phyloP scores from a whole-genome alignment of 2,329 filamentous ascomycete genomes.

The Alternaria dauci region DNA sequence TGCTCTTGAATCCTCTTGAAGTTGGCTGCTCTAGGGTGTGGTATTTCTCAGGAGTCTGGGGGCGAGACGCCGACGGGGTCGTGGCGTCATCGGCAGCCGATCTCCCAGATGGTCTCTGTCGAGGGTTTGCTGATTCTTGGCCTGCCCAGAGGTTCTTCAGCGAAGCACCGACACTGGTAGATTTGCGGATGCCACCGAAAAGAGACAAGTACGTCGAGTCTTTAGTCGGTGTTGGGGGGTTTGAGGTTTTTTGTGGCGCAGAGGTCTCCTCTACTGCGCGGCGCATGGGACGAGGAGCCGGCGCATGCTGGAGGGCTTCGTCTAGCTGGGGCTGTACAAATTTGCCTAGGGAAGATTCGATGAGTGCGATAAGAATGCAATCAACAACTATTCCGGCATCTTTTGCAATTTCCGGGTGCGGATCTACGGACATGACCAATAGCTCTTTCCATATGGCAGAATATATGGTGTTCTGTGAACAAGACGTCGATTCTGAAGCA shows the following conservation, averaged over 20 bases:
- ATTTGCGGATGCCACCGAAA: conserved; percentile 66
- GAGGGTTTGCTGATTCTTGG: conserved; percentile 40
- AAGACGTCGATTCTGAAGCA: conserved; percentile 26
- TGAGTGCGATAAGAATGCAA: conserved; percentile 78
- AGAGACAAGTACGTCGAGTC: conserved; percentile 66
- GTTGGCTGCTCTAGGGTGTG: conserved; percentile 78
- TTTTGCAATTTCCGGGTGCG: conserved; percentile 89
- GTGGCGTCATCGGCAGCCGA: conserved; percentile 66
- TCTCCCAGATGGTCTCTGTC: conserved; percentile 47
- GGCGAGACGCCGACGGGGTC: conserved; percentile 74
- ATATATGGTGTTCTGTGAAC: conserved; percentile 87
- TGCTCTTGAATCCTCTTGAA: conserved; percentile 76
- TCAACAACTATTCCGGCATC: conserved; percentile 88
- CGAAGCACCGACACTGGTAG: conserved; percentile 70
- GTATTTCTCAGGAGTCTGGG: conserved; percentile 69
- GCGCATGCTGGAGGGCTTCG: conserved; percentile 65
- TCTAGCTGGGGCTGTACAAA: conserved; percentile 77
- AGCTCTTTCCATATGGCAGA: conserved; percentile 94
- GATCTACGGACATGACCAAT: conserved; percentile 88
- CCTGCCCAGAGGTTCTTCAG: conserved; percentile 67
- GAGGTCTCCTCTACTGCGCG: conserved; percentile 41
- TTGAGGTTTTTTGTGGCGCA: conserved; percentile 55
- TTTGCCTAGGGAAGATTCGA: conserved; percentile 77
- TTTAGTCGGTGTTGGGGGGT: conserved; percentile 60
- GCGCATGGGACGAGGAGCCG: conserved; percentile 57